Evolutionary conservation across 768 basidiomycete genomes (phyloP).

Genomic region (Paxillus involutus): DNA sequence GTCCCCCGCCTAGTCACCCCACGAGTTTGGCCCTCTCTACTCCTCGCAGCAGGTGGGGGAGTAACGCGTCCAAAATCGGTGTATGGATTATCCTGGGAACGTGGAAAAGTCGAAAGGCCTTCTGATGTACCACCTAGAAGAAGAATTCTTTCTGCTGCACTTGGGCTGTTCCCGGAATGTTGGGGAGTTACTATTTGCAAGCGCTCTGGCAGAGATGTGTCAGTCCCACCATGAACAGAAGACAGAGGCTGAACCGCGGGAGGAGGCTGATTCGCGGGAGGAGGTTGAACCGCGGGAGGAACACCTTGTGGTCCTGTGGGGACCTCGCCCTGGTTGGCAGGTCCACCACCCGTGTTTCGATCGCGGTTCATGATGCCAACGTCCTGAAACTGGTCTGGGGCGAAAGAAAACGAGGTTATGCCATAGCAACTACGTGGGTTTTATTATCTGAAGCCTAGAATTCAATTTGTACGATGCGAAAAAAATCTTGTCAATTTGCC

Average conservation of each 20-base stretch:
- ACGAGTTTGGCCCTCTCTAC: constrained; percentile 17
- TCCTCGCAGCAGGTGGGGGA: constrained; percentile 6
- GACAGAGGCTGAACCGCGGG: not conserved
- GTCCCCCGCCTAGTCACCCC: constrained; percentile 2
- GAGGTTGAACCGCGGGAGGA: too few relatives aligned
- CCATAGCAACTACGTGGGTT: too few relatives aligned
- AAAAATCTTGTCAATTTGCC: too few relatives aligned
- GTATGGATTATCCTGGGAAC: constrained; percentile 2
- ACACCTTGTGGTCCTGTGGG: too few relatives aligned
- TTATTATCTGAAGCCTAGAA: too few relatives aligned
- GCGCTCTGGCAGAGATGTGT: constrained; percentile 2
- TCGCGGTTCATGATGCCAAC: too few relatives aligned
- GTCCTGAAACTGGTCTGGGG: too few relatives aligned
- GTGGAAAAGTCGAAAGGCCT: not conserved
- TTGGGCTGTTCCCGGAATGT: not conserved
- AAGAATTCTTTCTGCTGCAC: not conserved
- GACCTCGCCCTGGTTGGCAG: too few relatives aligned
- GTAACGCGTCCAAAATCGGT: constrained; percentile 5
- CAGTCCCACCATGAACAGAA: not conserved
- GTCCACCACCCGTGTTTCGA: too few relatives aligned
- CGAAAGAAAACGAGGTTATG: too few relatives aligned
- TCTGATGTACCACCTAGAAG: constrained; percentile 6
- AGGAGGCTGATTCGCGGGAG: too few relatives aligned
- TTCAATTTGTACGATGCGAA: too few relatives aligned
- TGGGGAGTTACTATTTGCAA: not conserved